Evolutionary conservation across 2,329 filamentous ascomycete genomes (phyloP), one percentile per base, ranked within the genome.

Genomic region (Endocalyx cinctus): DNA sequence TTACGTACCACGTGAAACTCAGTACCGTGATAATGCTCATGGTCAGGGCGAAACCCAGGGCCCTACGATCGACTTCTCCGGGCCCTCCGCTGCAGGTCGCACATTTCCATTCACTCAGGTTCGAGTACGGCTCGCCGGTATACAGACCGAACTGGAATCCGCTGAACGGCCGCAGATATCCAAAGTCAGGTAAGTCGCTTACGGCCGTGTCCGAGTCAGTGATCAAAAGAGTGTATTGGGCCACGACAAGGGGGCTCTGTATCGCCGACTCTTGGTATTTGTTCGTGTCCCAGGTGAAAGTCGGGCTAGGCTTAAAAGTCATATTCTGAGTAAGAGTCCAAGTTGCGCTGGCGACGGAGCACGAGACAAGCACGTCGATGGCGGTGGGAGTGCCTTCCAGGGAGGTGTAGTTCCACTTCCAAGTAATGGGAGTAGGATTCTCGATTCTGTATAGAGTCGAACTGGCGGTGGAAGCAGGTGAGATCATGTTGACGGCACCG

Each of bases 331-430:
- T 77, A 27, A 83, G 62, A 12, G 77, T 82, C 63, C 73, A 82
- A 3, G 75, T 70, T 39, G 67, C 63, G 14, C 63, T 57, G 27
- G 66, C 71, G 6, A 55, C 55, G 25, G 69, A 70, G 62, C 73
- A 78, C 43, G 72, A 74, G 20, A 77, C 64, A 37, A 79, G 55
- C 11, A 82, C 63, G 43, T 82, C 75, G 37, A 83, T 51, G 25
- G 75, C 77, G 4, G 72, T 77, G 2, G 79, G 79, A 2, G 65
- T 72, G 17, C 62, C 74, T 35, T 67, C 63, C 18, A 83, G 55
- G 27, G 70, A 70, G 4, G 79, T 82, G 62, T 81, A 82, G 59
- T 82, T 82, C 77, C 77, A 83, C 29, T 60, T 68, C 57, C 74
- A 77, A 11, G 75, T 81, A 27, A 80, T 62, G 27, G 63, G 63